A percentile compares a stretch with the other conserved stretches of the same genome.
These are phyloP conservation scores for Euphorbia schlechtendalii DNA, from an alignment of 441 rosid species.

Conservation along the genomic window DNA sequence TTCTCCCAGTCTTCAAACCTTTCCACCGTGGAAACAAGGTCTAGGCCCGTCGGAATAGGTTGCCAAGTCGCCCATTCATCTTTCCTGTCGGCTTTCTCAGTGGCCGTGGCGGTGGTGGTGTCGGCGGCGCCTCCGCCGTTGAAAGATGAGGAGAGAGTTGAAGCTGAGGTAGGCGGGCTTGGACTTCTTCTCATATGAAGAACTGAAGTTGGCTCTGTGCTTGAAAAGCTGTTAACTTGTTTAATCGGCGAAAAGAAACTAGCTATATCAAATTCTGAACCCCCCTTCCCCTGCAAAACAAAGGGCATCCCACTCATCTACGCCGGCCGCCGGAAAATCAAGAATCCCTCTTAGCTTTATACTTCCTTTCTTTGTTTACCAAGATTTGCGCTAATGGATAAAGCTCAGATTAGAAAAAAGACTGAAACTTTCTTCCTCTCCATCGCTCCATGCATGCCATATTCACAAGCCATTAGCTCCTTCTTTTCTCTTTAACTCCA, in stretches of 20 bases:
- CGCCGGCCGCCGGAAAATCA: conserved; percentile 8
- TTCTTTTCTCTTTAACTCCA: conserved; percentile 15
- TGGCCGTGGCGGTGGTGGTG: conserved; percentile 24
- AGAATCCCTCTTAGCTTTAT: conserved; percentile 1
- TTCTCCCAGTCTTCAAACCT: conserved; percentile 54
- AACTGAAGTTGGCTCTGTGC: conserved; percentile 39
- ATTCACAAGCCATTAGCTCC: conserved; percentile 16
- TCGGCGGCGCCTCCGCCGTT: conserved; percentile 27
- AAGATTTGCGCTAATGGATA: conserved; percentile 8
- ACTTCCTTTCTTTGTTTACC: neutral
- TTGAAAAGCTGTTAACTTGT: conserved; percentile 25
- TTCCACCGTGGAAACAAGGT: conserved; percentile 27
- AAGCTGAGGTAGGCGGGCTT: conserved; percentile 54
- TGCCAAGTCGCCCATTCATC: conserved; percentile 44
- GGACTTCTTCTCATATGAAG: conserved; percentile 54
- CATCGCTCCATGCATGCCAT: conserved; percentile 25
- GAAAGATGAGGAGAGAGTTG: conserved; percentile 48
- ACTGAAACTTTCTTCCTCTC: conserved; percentile 12
- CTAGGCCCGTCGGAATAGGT: conserved; percentile 28
- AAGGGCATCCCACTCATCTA: conserved; percentile 27
- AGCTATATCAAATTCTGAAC: conserved; percentile 17
- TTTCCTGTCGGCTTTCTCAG: conserved; percentile 22
- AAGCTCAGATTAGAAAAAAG: conserved; percentile 12
- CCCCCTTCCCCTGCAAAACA: conserved; percentile 33
- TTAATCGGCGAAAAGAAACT: conserved; percentile 24